Conservation (phyloP, 306 rosid species). For the Glycyrrhiza uralensis region DNA sequence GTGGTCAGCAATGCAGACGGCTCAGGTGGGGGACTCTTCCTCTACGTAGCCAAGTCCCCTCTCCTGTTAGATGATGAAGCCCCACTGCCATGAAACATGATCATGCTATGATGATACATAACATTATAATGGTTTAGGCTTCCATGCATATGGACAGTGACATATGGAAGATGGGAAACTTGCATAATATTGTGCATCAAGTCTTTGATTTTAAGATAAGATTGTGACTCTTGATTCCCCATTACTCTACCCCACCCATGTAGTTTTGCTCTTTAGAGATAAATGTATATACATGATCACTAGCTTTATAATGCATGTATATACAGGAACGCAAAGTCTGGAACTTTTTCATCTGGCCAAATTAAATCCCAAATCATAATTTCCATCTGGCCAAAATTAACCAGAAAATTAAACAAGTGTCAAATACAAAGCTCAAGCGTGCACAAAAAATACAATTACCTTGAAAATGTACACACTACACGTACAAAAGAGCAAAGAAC, state of each 20-base stretch:
- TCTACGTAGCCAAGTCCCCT: background rate
- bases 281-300: background rate
- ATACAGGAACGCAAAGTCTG: background rate
- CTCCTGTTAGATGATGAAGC: background rate
- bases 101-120: background rate
- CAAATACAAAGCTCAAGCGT: no score
- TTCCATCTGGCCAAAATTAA: background rate
- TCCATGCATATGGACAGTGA: conserved; percentile 26
- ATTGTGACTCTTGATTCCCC: conserved; percentile 32
- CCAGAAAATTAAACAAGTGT: no score
- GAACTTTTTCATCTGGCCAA: no score
- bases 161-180: conserved; percentile 8
- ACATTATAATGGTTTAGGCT: background rate
- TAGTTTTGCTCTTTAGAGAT: background rate
- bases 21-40: conserved; percentile 16
- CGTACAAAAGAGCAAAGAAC: no score
- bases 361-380: background rate
- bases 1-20: conserved; percentile 4
- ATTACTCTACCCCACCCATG: background rate
- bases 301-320: background rate
- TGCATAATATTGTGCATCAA: conserved; percentile 11
- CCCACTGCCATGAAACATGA: conserved; percentile 8
- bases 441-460: no score
- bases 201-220: conserved; percentile 20
- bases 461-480: no score